A percentile compares a stretch with the other conserved stretches of the same genome.
Conservation (phyloP, 495 filamentous ascomycete genomes). For the Neurospora sp. region DNA sequence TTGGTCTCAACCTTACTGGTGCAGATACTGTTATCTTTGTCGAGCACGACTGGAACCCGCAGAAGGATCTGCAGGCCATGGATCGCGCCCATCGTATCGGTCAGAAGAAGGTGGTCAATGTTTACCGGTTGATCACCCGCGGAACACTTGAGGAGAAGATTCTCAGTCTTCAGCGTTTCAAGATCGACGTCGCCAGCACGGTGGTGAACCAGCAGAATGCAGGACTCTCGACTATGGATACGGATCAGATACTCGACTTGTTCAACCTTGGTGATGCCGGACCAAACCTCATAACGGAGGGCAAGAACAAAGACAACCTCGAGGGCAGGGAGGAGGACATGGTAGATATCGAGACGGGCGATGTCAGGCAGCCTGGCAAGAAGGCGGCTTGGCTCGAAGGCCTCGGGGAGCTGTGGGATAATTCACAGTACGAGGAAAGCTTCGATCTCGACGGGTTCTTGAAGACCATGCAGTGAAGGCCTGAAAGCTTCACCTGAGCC, state of each 20-base stretch:
- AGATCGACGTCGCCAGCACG: slow-evolving; percentile 95
- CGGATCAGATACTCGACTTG: slow-evolving; percentile 92
- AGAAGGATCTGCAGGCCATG: slow-evolving; percentile 98
- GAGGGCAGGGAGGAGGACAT: slow-evolving; percentile 76
- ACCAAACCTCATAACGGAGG: slow-evolving; percentile 45
- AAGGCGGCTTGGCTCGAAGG: slow-evolving; percentile 90
- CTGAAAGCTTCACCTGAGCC: neutral
- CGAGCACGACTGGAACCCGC: slow-evolving; percentile 99
- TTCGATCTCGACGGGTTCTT: slow-evolving; percentile 91
- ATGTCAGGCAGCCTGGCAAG: slow-evolving; percentile 90
- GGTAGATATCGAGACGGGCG: slow-evolving; percentile 83
- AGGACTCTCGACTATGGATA: slow-evolving; percentile 88
- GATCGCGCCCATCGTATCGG: slow-evolving; percentile 96
- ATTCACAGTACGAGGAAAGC: slow-evolving; percentile 91
- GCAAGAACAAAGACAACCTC: slow-evolving; percentile 40
- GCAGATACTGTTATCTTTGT: slow-evolving; percentile 99
- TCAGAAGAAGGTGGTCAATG: slow-evolving; percentile 99
- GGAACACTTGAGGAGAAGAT: slow-evolving; percentile 99
- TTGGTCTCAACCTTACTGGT: slow-evolving; percentile 91
- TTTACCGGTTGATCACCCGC: slow-evolving; percentile 92
- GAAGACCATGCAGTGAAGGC: slow-evolving; percentile 62
- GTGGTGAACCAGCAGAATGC: slow-evolving; percentile 99
- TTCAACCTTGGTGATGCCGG: slow-evolving; percentile 85
- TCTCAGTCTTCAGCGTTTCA: slow-evolving; percentile 95
- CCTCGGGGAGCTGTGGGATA: slow-evolving; percentile 92